Evolutionary conservation across 257 asterid species (phyloP), one percentile per base, ranked within the genome.

Genomic region (Capsicum chinense): DNA sequence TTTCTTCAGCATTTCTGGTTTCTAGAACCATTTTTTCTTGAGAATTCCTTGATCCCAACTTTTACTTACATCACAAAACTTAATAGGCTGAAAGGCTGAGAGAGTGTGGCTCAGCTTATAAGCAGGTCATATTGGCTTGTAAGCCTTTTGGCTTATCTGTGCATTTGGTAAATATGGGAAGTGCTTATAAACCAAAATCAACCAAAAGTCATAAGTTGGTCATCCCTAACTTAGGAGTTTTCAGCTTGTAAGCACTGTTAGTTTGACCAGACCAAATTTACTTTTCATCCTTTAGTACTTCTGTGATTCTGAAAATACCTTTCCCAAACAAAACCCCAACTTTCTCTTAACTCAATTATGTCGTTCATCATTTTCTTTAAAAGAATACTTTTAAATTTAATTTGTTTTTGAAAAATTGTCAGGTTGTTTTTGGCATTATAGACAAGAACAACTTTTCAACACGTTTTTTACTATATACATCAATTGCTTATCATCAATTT

Each of bases 21-120:
- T 59, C 13, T 16, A 52, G 60, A 47, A 56, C 64, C 63, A 26
- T 26, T 74, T 21, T 26, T 54, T 54, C 82, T 78, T 78, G 50
- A 54, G 64, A 78, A 56, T 54, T 80, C 50, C 50, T 70, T 21
- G 56, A 19, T 56, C 76, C 60, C 57, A 56, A 48, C 57, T 58
- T 50, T 69, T 63, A 50, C 68, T 12, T 71, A 16, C 37, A 37
- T 76, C 69, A 6, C 59, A 33, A 48, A 21, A 74, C 19, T 50
- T 74, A 15, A 74, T 74, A 13, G 7, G 44, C 62, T 74, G 59
- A 7, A 74, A 74, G 44, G 13, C 17, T 26, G 70, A 33, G 33
- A 26, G n/a, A 44, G 47, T 64, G 71, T 33, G 71, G 44, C 17
- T 26, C 5, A 64, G 44, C 44, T 64, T 63, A 26, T 33, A 64